Percentiles rank a stretch among this genome's conserved stretches.
Evolutionary conservation across 257 asterid species (phyloP).

Genomic region (Lycium barbarum): DNA sequence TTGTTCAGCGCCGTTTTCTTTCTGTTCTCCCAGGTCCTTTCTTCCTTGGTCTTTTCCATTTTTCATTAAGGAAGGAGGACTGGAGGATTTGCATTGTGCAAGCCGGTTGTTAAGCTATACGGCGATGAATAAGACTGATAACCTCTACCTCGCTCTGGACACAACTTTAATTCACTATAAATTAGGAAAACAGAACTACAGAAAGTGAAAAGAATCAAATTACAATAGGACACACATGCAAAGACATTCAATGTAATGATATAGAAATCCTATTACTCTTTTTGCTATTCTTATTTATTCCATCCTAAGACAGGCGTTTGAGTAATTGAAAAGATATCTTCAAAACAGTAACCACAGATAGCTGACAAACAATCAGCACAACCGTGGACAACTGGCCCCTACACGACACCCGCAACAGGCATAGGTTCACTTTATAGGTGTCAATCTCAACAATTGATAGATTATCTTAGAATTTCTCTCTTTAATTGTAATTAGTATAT

Average conservation of each 20-base stretch:
- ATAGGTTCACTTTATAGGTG: slow-evolving; percentile 1
- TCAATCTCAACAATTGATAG: slow-evolving; percentile 11
- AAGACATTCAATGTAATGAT: background rate
- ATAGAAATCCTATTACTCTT: background rate
- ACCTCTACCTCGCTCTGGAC: background rate
- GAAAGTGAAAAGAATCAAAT: background rate
- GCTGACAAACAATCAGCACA: background rate
- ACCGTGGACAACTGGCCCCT: background rate
- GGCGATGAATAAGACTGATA: background rate
- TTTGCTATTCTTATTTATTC: background rate
- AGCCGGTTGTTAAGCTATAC: background rate
- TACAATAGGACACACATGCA: background rate
- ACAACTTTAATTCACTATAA: background rate
- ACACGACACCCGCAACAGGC: background rate
- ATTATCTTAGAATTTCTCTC: background rate
- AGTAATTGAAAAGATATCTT: background rate
- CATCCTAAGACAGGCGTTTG: background rate
- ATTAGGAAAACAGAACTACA: background rate
- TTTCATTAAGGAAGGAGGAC: background rate
- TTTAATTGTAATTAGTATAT: background rate
- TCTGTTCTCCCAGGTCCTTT: background rate
- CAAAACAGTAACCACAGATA: background rate
- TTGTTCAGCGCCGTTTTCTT: background rate
- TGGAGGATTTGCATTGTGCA: background rate
- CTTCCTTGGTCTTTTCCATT: background rate